A percentile compares a stretch with the other conserved stretches of the same genome.
phyloP scores from a whole-genome alignment of 371 early-diverging fungal species.

The Mucor mucedo region DNA sequence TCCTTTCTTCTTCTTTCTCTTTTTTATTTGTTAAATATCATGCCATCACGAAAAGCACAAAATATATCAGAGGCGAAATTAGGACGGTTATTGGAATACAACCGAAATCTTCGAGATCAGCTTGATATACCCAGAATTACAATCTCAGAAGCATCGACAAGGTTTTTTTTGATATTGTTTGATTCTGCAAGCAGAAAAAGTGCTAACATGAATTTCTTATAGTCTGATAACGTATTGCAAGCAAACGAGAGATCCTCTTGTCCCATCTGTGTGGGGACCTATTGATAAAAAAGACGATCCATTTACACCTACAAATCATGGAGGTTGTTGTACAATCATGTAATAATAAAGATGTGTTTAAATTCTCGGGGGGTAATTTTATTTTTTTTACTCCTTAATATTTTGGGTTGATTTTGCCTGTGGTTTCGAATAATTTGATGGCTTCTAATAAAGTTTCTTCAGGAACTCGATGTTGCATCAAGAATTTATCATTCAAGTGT shows the following conservation, averaged over 20 bases:
- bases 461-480: constrained; percentile 53
- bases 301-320: constrained; percentile 55
- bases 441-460: constrained; percentile 48
- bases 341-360: constrained; percentile 27
- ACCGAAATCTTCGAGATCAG: constrained; percentile 74
- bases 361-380: background rate
- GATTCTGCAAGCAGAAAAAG: background rate
- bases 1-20: background rate
- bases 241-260: constrained; percentile 63
- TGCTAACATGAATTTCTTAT: constrained; percentile 14
- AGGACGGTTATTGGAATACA: constrained; percentile 75
- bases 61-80: constrained; percentile 73
- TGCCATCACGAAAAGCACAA: constrained; percentile 24
- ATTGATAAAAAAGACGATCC: constrained; percentile 78
- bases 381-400: constrained; percentile 7
- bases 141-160: constrained; percentile 73
- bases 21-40: constrained; percentile 1
- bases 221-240: constrained; percentile 63
- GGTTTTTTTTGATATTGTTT: constrained; percentile 14
- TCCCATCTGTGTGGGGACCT: constrained; percentile 83
- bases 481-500: constrained; percentile 52
- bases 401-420: constrained; percentile 36
- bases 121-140: constrained; percentile 81
- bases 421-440: constrained; percentile 38
- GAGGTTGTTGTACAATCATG: constrained; percentile 37